Conservation (phyloP, 768 basidiomycete genomes). For the Tylopilus sp. region DNA sequence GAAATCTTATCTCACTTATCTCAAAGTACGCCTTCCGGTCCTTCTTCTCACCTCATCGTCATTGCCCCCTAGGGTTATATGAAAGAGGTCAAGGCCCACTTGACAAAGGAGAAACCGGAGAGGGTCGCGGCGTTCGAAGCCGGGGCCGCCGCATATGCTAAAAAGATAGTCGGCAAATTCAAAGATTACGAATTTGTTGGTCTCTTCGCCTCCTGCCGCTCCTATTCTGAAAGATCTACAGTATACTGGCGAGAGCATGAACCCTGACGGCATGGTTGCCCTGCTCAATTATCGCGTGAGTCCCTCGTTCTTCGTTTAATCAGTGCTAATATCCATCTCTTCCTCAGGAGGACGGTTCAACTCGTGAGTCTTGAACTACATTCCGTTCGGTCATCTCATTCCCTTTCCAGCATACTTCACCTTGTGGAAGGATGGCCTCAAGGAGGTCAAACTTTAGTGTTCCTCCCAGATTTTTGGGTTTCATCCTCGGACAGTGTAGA, state of each 20-base stretch:
- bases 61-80: conserved; percentile 71
- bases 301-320: conserved; percentile 4
- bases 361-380: conserved; percentile 52
- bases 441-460: conserved; percentile 66
- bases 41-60: not conserved
- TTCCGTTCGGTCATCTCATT: not conserved
- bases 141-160: conserved; percentile 70
- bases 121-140: conserved; percentile 78
- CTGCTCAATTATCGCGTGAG: conserved; percentile 90
- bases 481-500: not conserved
- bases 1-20: conserved; percentile 74
- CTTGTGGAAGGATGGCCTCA: conserved; percentile 95
- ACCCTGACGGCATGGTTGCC: conserved; percentile 90
- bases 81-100: conserved; percentile 78
- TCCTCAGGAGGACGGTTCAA: conserved; percentile 68
- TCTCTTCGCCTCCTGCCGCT: not conserved
- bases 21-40: conserved; percentile 54
- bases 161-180: conserved; percentile 88
- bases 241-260: conserved; percentile 74
- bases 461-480: not conserved
- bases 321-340: conserved; percentile 5
- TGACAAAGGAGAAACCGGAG: conserved; percentile 52
- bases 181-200: conserved; percentile 92
- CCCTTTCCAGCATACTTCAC: conserved; percentile 71
- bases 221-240: conserved; percentile 24